phyloP scores from a whole-genome alignment of 352 stramenopile genomes.

The Nothophytophthora sp. region DNA sequence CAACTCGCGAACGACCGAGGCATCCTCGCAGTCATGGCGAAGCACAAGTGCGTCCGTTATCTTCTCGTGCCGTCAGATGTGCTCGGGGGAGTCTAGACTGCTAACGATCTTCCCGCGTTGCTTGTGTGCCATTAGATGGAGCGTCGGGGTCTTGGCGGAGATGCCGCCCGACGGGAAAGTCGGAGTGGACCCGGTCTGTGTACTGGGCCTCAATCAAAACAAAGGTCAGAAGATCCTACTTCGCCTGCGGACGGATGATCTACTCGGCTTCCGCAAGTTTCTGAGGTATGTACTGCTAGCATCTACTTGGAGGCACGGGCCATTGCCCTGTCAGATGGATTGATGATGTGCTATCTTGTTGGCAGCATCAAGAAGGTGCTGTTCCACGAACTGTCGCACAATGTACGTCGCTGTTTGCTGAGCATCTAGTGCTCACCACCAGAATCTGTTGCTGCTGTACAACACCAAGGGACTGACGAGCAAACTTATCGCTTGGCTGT shows the following conservation, averaged over 20 bases:
- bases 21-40: conserved; percentile 87
- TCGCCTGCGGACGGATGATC: conserved; percentile 93
- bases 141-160: conserved; percentile 82
- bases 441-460: no score
- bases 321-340: neutral
- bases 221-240: conserved; percentile 94
- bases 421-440: no score
- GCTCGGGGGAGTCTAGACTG: neutral
- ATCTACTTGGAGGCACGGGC: neutral
- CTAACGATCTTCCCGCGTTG: conserved; percentile 1
- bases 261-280: conserved; percentile 92
- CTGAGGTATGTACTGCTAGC: conserved; percentile 44
- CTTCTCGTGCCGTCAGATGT: neutral
- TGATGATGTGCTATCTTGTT: neutral
- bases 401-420: conserved; percentile 59
- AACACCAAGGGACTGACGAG: no score
- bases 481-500: neutral
- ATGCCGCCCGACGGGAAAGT: conserved; percentile 93
- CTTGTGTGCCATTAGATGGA: conserved; percentile 59
- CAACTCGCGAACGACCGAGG: conserved; percentile 86
- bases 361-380: conserved; percentile 92
- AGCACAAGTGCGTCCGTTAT: conserved; percentile 78
- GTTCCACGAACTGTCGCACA: conserved; percentile 95
- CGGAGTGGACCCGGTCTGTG: conserved; percentile 82
- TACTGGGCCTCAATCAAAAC: conserved; percentile 95